A percentile compares a stretch with the other conserved stretches of the same genome.
Conservation (phyloP, 2,329 filamentous ascomycete species). For the Calonectria pauciramosa region DNA sequence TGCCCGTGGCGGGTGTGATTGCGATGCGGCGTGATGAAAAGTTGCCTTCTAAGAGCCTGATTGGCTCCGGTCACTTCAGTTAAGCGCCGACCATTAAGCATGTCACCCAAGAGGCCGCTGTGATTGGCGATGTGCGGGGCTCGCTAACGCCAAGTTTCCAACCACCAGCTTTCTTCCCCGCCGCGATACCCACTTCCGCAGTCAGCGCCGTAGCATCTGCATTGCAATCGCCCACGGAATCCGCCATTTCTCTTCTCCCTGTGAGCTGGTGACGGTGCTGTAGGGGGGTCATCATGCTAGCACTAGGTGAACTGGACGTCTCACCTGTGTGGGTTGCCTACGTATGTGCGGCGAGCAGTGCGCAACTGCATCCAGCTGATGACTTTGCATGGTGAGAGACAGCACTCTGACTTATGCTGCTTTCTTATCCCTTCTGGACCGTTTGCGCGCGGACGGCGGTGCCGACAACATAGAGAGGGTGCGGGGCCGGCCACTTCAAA, state of each 20-base stretch:
- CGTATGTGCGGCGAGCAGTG: background rate
- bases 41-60: slow-evolving; percentile 47
- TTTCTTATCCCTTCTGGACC: background rate
- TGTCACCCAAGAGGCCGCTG: slow-evolving; percentile 13
- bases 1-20: slow-evolving; percentile 46
- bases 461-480: background rate
- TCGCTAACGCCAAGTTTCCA: slow-evolving; percentile 10
- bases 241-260: background rate
- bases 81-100: slow-evolving; percentile 54
- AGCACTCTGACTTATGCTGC: background rate
- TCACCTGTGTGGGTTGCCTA: background rate
- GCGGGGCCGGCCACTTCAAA: slow-evolving; percentile 7
- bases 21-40: slow-evolving; percentile 41
- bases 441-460: background rate
- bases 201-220: background rate
- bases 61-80: slow-evolving; percentile 55
- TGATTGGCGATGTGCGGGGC: slow-evolving; percentile 39
- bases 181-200: background rate
- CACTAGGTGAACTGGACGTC: slow-evolving; percentile 9
- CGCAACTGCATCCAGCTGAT: background rate
- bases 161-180: slow-evolving; percentile 24
- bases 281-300: background rate
- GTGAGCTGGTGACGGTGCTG: background rate
- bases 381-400: background rate
- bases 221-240: slow-evolving; percentile 4